phyloP scores from a whole-genome alignment of 257 asterid genomes.

The Datura wrightii region DNA sequence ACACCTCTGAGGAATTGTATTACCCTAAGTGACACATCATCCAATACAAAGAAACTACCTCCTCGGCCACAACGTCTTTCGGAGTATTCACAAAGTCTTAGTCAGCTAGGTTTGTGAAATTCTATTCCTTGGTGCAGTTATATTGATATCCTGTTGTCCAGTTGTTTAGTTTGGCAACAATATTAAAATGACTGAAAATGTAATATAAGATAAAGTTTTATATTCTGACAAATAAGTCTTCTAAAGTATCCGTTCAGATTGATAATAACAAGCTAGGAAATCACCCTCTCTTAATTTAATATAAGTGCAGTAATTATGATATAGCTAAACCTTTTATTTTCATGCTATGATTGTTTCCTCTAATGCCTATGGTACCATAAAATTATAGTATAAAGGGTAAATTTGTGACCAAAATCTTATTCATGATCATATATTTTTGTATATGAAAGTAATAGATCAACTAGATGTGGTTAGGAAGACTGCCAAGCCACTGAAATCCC shows the following conservation, averaged over 20 bases:
- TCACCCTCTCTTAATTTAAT: background rate
- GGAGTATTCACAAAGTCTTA: slow-evolving; percentile 68
- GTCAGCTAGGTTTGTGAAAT: slow-evolving; percentile 55
- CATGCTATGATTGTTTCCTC: background rate
- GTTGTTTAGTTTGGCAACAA: slow-evolving; percentile 1
- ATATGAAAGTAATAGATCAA: background rate
- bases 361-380: background rate
- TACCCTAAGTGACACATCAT: slow-evolving; percentile 38
- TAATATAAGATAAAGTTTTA: background rate
- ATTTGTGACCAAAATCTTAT: background rate
- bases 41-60: slow-evolving; percentile 53
- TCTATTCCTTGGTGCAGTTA: slow-evolving; percentile 3
- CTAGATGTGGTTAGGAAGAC: background rate
- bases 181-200: background rate
- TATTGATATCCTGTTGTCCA: background rate
- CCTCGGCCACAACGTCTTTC: slow-evolving; percentile 87
- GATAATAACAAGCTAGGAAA: background rate
- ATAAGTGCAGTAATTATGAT: background rate
- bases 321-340: background rate
- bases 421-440: background rate
- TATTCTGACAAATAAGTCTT: background rate
- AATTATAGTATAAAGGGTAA: background rate
- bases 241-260: background rate
- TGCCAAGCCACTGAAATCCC: background rate
- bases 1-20: slow-evolving; percentile 63